Evolutionary conservation across 805 yeast genomes (phyloP).

Genomic region (Debaryomyces hansenii): DNA sequence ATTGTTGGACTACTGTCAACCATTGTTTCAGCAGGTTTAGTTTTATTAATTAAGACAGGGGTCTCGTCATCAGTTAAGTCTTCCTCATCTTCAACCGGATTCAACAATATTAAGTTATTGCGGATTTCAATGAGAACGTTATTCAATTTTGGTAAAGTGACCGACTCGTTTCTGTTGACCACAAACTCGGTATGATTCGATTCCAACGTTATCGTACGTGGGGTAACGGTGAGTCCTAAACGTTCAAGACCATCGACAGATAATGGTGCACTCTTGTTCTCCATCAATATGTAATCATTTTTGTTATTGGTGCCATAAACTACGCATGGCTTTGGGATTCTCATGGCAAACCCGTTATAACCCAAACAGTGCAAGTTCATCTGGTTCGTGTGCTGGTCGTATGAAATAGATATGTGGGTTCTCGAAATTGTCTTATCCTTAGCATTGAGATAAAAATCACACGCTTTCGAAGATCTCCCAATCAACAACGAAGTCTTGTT

Average conservation of each 20-base stretch:
- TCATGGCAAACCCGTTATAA: conserved; percentile 72
- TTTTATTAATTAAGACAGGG: conserved; percentile 12
- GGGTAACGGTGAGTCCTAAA: conserved; percentile 9
- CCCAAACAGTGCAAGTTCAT: conserved; percentile 72
- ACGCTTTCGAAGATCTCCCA: conserved; percentile 69
- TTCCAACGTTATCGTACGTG: conserved; percentile 43
- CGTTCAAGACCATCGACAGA: conserved; percentile 10
- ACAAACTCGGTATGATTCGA: conserved; percentile 50
- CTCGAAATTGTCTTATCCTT: conserved; percentile 64
- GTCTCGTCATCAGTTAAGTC: conserved; percentile 47
- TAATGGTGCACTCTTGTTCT: conserved; percentile 22
- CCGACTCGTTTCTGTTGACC: conserved; percentile 61
- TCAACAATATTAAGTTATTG: conserved; percentile 57
- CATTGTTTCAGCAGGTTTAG: not conserved
- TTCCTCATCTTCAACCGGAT: conserved; percentile 46
- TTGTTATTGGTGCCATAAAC: conserved; percentile 24
- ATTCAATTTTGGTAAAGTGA: conserved; percentile 60
- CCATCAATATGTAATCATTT: conserved; percentile 22
- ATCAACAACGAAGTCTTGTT: conserved; percentile 42
- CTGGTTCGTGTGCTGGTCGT: conserved; percentile 24
- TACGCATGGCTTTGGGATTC: conserved; percentile 53
- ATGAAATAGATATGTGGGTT: conserved; percentile 56
- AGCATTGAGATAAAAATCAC: conserved; percentile 50
- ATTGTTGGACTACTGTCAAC: not conserved
- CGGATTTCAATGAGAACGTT: conserved; percentile 70